Evolutionary conservation across 164 flowering plant genomes (phyloP), one percentile per base, ranked within the genome.

Genomic region (Sextonia rubra): DNA sequence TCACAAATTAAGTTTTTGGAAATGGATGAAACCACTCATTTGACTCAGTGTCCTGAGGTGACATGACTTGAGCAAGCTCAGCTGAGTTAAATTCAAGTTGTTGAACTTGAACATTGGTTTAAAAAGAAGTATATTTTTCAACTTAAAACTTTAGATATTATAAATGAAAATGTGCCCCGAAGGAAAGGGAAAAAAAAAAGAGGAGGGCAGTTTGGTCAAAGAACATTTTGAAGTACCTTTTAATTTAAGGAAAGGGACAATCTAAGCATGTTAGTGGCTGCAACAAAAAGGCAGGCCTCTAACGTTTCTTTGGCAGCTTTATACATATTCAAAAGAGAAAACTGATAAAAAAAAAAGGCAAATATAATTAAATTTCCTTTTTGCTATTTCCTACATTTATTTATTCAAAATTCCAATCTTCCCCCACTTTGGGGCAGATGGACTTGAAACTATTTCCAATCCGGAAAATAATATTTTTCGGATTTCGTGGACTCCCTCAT

Each of bases 401-500:
- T 52, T 3, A 15, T 52, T 52, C n/a, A 52, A 15, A 15, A 52
- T 52, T 52, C n/a, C 17, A 52, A 52, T 52, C n/a, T 15, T 12
- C n/a, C n/a, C 17, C n/a, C n/a, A 1, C 14, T 18, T 52, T n/a
- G n/a, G n/a, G n/a, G 49, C 26, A 44, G 27, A 73, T 89, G 84
- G 86, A 88, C 86, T 83, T 83, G 84, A 86, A 82, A 73, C 86
- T 76, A 82, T 85, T 85, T 80, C 12, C 76, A 80, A 77, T 85
- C 86, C 87, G 58, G 7, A 80, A 86, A 83, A 82, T 80, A 37
- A 78, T 77, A 80, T 78, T 85, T 80, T 81, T 80, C 47, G 72
- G 69, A 72, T 73, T 74, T 80, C 78, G 76, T 56, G 66, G 78
- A 75, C 70, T 56, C 20, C 69, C 44, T 22, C 29, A 72, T 56